Percentiles rank a stretch among this genome's conserved stretches.
These are phyloP conservation scores for Metarhizium robertsii DNA, from an alignment of 2,329 filamentous ascomycete genomes.

Conservation along the genomic window DNA sequence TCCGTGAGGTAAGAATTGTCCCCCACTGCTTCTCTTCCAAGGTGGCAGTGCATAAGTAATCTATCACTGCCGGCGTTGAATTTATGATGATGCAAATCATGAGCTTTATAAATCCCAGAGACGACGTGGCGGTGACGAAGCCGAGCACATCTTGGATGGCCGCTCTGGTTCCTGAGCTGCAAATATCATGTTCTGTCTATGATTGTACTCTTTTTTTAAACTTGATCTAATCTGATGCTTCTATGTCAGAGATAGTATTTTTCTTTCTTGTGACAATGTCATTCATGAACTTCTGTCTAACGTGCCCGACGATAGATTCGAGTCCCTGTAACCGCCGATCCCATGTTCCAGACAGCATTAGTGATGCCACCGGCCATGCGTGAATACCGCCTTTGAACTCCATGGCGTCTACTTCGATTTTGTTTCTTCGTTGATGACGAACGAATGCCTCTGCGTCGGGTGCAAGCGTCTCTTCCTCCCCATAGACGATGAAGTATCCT, in stretches of 20 bases:
- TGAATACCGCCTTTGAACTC: conserved; percentile 63
- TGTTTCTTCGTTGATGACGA: conserved; percentile 41
- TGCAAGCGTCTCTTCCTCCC: conserved; percentile 69
- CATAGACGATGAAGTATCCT: conserved; percentile 64
- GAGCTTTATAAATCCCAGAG: conserved; percentile 26
- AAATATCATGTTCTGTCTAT: conserved; percentile 17
- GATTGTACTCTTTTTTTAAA: conserved; percentile 26
- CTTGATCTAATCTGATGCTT: conserved; percentile 57
- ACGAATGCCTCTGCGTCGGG: conserved; percentile 58
- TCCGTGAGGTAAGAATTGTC: not conserved
- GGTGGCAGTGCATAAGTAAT: not conserved
- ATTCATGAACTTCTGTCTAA: conserved; percentile 22
- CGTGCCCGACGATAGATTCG: conserved; percentile 27
- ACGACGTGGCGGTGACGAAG: conserved; percentile 32
- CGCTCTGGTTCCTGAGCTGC: conserved; percentile 36
- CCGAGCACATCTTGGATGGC: conserved; percentile 27
- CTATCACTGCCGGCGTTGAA: not conserved
- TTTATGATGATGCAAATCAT: conserved; percentile 31
- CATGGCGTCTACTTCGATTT: conserved; percentile 44
- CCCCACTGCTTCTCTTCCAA: not conserved
- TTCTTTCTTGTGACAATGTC: conserved; percentile 9
- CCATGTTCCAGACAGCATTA: conserved; percentile 43
- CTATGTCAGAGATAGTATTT: conserved; percentile 5
- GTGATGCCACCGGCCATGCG: conserved; percentile 68
- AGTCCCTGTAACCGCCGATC: conserved; percentile 44